Evolutionary conservation across 805 yeast genomes (phyloP).

Genomic region (Lachancea mirantina): DNA sequence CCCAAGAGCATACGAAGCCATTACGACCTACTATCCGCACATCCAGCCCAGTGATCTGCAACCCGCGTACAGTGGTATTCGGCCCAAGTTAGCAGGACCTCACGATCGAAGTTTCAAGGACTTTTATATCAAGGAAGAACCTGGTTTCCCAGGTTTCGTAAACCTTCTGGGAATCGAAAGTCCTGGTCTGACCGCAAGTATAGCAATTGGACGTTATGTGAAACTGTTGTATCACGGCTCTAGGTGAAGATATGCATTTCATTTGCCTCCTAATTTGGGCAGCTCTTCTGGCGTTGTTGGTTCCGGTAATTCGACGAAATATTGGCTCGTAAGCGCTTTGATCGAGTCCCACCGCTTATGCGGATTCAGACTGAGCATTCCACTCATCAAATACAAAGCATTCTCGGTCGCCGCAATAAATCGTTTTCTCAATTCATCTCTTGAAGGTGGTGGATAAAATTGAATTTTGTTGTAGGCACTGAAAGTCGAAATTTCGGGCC

Average conservation of each 20-base stretch:
- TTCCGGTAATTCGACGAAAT: conserved; percentile 64
- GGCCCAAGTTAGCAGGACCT: conserved; percentile 64
- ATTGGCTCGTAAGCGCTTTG: conserved; percentile 56
- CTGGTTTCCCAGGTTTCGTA: conserved; percentile 68
- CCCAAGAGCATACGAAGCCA: conserved; percentile 49
- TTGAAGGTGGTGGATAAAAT: conserved; percentile 76
- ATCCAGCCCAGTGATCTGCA: conserved; percentile 44
- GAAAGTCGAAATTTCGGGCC: conserved; percentile 84
- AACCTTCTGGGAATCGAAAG: conserved; percentile 81
- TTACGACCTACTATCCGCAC: conserved; percentile 56
- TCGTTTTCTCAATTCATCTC: conserved; percentile 70
- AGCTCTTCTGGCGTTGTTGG: conserved; percentile 54
- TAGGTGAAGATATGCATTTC: not conserved
- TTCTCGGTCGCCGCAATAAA: conserved; percentile 86
- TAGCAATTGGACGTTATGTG: conserved; percentile 80
- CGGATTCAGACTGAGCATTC: conserved; percentile 74
- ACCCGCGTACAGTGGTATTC: conserved; percentile 72
- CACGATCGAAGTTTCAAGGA: conserved; percentile 51
- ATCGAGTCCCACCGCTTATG: conserved; percentile 59
- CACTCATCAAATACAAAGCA: conserved; percentile 69
- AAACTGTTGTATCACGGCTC: conserved; percentile 20
- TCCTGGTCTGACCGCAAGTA: conserved; percentile 78
- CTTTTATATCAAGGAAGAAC: conserved; percentile 64
- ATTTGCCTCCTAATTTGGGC: conserved; percentile 37
- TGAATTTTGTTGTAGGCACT: conserved; percentile 69